Percentiles rank a stretch among this genome's conserved stretches.
phyloP scores from a whole-genome alignment of 1,284 basidiomycete species.

The Ustilago vetiveriae region DNA sequence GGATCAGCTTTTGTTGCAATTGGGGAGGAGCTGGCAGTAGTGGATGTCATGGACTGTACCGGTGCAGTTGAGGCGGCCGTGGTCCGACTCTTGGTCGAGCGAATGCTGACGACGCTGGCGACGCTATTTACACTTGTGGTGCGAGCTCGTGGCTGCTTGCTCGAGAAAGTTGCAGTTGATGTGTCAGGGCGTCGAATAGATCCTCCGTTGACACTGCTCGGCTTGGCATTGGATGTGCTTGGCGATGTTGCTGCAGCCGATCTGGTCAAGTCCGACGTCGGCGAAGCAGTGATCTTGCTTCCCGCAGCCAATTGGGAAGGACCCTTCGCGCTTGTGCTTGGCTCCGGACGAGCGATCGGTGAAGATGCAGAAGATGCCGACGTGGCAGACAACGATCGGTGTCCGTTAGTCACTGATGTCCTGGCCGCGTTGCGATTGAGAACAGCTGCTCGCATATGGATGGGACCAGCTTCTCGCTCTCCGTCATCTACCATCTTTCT shows the following conservation, averaged over 20 bases:
- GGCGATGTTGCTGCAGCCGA: too few relatives aligned
- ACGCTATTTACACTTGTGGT: conserved; percentile 13
- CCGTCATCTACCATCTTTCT: conserved; percentile 10
- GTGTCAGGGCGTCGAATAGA: neutral
- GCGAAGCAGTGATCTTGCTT: neutral
- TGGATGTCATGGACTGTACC: neutral
- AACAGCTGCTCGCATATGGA: conserved; percentile 57
- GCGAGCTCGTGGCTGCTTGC: conserved; percentile 5
- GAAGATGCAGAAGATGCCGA: conserved; percentile 19
- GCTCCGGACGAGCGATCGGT: neutral
- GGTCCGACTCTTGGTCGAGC: neutral
- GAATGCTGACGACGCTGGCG: conserved; percentile 8
- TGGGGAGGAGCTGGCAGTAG: neutral
- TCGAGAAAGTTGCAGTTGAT: neutral
- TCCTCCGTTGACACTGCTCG: neutral
- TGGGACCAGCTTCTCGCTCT: conserved; percentile 56
- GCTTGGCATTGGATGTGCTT: neutral
- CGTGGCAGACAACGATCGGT: conserved; percentile 22
- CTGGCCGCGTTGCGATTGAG: conserved; percentile 60
- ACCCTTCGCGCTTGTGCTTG: neutral
- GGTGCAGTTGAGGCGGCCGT: neutral
- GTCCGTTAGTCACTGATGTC: conserved; percentile 37
- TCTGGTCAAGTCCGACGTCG: too few relatives aligned
- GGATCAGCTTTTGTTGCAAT: neutral
- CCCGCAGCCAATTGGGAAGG: neutral